Evolutionary conservation across 2,329 filamentous ascomycete genomes (phyloP).

Genomic region (Sporothrix dimorphospora): DNA sequence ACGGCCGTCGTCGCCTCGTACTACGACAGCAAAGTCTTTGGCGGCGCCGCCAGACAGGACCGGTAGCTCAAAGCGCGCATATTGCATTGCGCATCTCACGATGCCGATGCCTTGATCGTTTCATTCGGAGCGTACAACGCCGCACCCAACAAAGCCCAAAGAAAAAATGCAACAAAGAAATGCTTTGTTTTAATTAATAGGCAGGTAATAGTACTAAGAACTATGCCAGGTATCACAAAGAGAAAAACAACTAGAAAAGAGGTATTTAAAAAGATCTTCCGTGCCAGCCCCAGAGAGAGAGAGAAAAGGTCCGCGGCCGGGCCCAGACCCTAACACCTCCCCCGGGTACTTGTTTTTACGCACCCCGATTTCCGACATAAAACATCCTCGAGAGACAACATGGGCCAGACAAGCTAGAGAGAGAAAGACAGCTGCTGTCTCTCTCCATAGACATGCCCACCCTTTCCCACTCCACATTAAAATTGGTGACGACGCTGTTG

Average conservation of each 20-base stretch:
- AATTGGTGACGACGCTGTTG: slow-evolving; percentile 6
- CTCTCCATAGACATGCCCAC: not conserved
- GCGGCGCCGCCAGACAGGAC: no score
- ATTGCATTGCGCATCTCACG: not conserved
- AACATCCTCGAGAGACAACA: not conserved
- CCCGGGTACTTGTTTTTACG: not conserved
- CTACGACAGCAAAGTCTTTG: no score
- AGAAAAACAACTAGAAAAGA: slow-evolving; percentile 16
- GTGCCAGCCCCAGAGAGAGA: not conserved
- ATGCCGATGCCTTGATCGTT: not conserved
- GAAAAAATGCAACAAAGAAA: not conserved
- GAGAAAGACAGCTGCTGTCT: not conserved
- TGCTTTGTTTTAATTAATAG: slow-evolving; percentile 18
- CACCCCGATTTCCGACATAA: slow-evolving; percentile 3
- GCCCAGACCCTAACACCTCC: not conserved
- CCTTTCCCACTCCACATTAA: not conserved
- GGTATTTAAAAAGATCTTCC: slow-evolving; percentile 20
- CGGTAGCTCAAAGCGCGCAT: not conserved
- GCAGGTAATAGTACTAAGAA: slow-evolving; percentile 3
- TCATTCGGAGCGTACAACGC: no score
- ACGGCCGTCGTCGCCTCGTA: no score
- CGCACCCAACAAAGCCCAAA: not conserved
- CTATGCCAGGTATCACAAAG: slow-evolving; percentile 24
- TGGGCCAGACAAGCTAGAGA: not conserved
- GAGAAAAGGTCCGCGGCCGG: not conserved